Evolutionary conservation across 1,284 basidiomycete genomes (phyloP).

Genomic region (Xerocomus cyaneibrunnescens): DNA sequence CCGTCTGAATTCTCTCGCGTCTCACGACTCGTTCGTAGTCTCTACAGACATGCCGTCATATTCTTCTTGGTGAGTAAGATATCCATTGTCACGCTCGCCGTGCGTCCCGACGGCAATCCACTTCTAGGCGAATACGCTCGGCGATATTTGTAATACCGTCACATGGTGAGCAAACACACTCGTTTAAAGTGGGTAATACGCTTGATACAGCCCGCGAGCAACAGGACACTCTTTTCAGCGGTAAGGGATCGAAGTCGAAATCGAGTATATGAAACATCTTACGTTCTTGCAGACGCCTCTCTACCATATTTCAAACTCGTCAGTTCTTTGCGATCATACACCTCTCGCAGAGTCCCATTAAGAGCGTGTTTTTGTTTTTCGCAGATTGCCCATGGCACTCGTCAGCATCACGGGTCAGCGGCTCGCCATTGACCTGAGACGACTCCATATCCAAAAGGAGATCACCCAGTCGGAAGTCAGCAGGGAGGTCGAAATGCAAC

Average conservation of each 20-base stretch:
- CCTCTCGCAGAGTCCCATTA: not conserved
- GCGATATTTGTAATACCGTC: not conserved
- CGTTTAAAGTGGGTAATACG: not conserved
- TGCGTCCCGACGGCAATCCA: not conserved
- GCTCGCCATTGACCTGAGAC: slow-evolving; percentile 7
- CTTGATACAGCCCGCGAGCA: not conserved
- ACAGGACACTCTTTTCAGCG: not conserved
- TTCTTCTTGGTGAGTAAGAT: slow-evolving; percentile 1
- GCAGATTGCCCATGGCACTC: not conserved
- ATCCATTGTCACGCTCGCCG: not conserved
- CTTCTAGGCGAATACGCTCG: not conserved
- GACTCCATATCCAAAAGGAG: not conserved
- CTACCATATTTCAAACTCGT: not conserved
- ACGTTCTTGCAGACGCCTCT: not conserved
- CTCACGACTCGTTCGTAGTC: not conserved
- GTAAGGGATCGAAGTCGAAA: not conserved
- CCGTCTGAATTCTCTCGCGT: not conserved
- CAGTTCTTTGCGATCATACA: not conserved
- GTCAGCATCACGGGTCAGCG: slow-evolving; percentile 6
- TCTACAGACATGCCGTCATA: slow-evolving; percentile 1
- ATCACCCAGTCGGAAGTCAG: not conserved
- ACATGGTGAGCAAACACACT: slow-evolving; percentile 1
- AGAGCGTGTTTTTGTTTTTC: not conserved
- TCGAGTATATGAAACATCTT: not conserved
- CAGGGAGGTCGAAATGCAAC: slow-evolving; percentile 5